Evolutionary conservation across 371 early-diverging fungal species (phyloP).

Genomic region (Mucor plumbeus): DNA sequence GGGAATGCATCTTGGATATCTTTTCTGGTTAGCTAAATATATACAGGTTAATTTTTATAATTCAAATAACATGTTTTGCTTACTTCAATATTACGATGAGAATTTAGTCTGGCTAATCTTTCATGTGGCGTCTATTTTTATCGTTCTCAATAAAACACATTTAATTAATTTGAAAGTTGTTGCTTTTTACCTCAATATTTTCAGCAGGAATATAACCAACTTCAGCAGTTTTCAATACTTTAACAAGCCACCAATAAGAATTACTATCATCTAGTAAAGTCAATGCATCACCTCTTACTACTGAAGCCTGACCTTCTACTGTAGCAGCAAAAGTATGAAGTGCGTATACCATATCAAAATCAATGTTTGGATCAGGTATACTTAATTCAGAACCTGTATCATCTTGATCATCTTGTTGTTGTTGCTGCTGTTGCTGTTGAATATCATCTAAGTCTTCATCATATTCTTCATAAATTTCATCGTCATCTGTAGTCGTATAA

Average conservation of each 20-base stretch:
- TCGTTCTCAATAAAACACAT: too few species aligned
- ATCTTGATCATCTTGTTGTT: conserved; percentile 52
- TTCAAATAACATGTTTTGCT: neutral
- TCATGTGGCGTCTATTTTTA: conserved; percentile 81
- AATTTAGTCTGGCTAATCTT: conserved; percentile 89
- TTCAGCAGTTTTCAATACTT: conserved; percentile 84
- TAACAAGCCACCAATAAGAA: conserved; percentile 98
- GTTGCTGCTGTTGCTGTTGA: conserved; percentile 33
- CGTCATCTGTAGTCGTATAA: conserved; percentile 24
- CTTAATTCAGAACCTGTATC: conserved; percentile 60
- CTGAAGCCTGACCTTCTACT: conserved; percentile 94
- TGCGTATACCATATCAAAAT: conserved; percentile 87
- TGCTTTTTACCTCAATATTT: conserved; percentile 81
- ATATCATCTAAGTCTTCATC: conserved; percentile 45
- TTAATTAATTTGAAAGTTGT: neutral
- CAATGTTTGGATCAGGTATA: conserved; percentile 75
- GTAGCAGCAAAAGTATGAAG: conserved; percentile 94
- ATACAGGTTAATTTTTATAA: neutral
- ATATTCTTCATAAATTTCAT: conserved; percentile 44
- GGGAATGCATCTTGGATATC: conserved; percentile 56
- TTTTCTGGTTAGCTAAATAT: conserved; percentile 41
- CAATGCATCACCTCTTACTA: conserved; percentile 87
- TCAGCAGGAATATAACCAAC: conserved; percentile 98
- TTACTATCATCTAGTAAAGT: conserved; percentile 95
- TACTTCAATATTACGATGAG: conserved; percentile 77